These are phyloP conservation scores for Cunninghamia lanceolata DNA, from an alignment of 75 land plant species.

Conservation along the genomic window DNA sequence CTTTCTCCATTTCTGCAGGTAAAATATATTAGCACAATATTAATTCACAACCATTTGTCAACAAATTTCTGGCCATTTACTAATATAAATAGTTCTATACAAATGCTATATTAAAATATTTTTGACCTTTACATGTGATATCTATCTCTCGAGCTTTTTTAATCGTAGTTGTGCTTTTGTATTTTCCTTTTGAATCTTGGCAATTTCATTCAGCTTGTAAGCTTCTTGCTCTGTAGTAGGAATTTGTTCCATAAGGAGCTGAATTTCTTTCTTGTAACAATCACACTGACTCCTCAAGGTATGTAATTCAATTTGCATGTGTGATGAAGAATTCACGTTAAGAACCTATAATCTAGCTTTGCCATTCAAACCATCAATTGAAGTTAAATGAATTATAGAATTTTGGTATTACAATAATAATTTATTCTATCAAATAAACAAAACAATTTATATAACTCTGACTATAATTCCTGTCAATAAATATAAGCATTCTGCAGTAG, in stretches of 20 bases:
- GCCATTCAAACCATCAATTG: neutral
- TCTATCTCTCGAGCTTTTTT: slow-evolving; percentile 14
- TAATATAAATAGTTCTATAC: neutral
- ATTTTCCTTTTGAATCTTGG: slow-evolving; percentile 14
- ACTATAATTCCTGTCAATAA: too few relatives aligned
- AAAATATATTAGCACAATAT: too few relatives aligned
- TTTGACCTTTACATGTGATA: slow-evolving; percentile 7
- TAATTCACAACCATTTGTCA: neutral
- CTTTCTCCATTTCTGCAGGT: neutral
- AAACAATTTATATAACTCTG: too few relatives aligned
- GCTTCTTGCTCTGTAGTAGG: slow-evolving; percentile 19
- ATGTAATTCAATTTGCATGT: slow-evolving; percentile 10
- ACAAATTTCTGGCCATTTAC: neutral
- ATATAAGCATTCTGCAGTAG: too few relatives aligned
- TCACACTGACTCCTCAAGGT: slow-evolving; percentile 22
- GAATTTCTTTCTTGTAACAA: slow-evolving; percentile 16
- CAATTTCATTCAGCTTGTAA: neutral
- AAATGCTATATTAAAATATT: neutral
- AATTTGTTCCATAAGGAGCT: slow-evolving; percentile 20
- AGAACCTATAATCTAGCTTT: neutral
- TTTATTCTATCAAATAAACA: too few relatives aligned
- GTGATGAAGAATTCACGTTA: neutral
- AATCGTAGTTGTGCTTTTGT: neutral
- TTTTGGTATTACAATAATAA: neutral
- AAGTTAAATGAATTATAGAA: too few relatives aligned